Conservation (phyloP, 1,284 basidiomycete genomes). For the Porogramme epimiltina region DNA sequence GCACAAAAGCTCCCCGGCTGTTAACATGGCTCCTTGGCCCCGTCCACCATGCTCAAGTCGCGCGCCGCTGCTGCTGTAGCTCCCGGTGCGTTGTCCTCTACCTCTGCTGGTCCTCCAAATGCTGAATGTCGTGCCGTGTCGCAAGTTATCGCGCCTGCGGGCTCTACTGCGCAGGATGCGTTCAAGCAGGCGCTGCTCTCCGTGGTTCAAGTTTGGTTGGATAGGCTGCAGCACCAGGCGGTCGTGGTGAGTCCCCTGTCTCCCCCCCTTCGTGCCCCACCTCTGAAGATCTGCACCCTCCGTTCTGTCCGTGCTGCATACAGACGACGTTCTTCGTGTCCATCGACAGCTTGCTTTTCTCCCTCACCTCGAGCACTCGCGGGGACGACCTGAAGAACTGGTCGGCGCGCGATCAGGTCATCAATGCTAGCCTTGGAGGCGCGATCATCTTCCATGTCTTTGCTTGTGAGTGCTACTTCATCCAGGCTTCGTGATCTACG, state of each 20-base stretch:
- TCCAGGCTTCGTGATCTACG: neutral
- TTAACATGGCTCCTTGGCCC: too few species aligned
- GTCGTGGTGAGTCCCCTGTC: slow-evolving; percentile 27
- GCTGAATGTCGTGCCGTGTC: neutral
- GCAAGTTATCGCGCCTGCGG: neutral
- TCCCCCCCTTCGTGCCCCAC: neutral
- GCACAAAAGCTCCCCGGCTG: too few species aligned
- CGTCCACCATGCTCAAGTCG: slow-evolving; percentile 10
- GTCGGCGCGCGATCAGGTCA: slow-evolving; percentile 25
- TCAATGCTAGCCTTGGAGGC: slow-evolving; percentile 35
- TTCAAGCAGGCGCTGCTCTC: slow-evolving; percentile 28
- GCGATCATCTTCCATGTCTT: slow-evolving; percentile 40
- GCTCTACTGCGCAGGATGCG: slow-evolving; percentile 13
- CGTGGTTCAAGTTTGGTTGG: slow-evolving; percentile 33
- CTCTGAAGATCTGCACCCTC: neutral
- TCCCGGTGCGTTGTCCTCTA: neutral
- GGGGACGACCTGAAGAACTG: slow-evolving; percentile 12
- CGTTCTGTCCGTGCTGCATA: neutral
- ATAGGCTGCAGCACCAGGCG: slow-evolving; percentile 33
- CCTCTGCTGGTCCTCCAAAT: neutral
- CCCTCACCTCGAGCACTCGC: slow-evolving; percentile 27
- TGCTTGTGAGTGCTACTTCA: slow-evolving; percentile 27
- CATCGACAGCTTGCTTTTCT: slow-evolving; percentile 37
- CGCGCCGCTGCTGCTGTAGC: neutral
- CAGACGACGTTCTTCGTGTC: slow-evolving; percentile 43